Base-by-base conservation (phyloP, 2,329 filamentous ascomycete species). In the Colletotrichum sidae region DNA sequence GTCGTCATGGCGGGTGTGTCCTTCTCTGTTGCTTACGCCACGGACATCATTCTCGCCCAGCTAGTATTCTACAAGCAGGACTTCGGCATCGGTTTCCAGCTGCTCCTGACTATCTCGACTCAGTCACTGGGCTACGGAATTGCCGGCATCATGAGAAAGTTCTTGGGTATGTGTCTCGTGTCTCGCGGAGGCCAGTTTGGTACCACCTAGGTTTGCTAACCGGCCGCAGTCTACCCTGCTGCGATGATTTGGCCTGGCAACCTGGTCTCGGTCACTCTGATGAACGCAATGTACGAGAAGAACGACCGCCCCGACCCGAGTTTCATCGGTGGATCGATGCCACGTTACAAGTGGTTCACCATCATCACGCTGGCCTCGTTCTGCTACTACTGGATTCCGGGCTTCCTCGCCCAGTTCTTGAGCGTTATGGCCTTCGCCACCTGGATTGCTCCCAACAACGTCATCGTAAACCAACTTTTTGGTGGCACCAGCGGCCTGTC, bases 161-260 rank as follows among this genome's bases (percentile, higher is more conserved):
- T 89, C 70, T 74, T 92, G 13, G 85, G 85, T 86, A 66, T 67
- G 81, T 69, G 1, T 12, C 6, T 35, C 6, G 8, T 41, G 1
- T 5, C n/a, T 45, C 13, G 8, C 17, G 4, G 17, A 8, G 25
- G 4, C 25, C 25, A 25, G 33, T 54, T 13, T 50, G n/a, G 6
- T 10, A 8, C 46, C 17, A 11, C 9, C 2, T 44, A 15, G 2
- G 15, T 38, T 46, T 17, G 34, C 65, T 67, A 44, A 67, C 13
- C 9, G 11, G 2, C 2, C 1, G 13, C 59, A 86, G 84, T 88
- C 10, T 88, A 88, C 69, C 87, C 87, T 4, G 88, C 89, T 0
- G 86, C 90, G 9, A 92, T 93, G 88, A 92, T 93, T 64, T 93
- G 90, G 90, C 91, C 91, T 0, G 83, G 81, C 2, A 90, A 87